Conservation (phyloP, 2,329 filamentous ascomycete species). For the Cyanodermella asteris region DNA sequence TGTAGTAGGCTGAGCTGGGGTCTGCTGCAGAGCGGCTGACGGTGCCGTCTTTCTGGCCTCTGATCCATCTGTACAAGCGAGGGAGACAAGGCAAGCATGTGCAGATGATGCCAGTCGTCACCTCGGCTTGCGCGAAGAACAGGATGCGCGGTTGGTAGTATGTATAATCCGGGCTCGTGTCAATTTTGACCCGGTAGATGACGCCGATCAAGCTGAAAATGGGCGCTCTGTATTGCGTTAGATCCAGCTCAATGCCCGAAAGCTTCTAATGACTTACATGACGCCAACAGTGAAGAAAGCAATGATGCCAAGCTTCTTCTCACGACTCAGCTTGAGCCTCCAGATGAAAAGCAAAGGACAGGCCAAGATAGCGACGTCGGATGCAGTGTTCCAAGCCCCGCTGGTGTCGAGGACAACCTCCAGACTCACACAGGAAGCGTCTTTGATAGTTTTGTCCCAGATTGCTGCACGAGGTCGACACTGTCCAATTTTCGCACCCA, state of each 20-base stretch:
- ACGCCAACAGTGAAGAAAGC: slow-evolving; percentile 6
- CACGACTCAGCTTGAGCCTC: slow-evolving; percentile 3
- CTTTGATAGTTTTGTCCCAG: slow-evolving; percentile 3
- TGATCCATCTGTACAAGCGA: too few relatives aligned
- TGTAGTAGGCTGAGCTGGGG: too few relatives aligned
- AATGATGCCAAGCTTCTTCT: slow-evolving; percentile 5
- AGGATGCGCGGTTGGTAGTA: slow-evolving; percentile 4
- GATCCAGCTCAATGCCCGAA: not conserved
- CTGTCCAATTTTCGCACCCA: slow-evolving; percentile 4
- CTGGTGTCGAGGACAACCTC: slow-evolving; percentile 3
- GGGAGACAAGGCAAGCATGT: slow-evolving; percentile 6
- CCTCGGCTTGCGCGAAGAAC: slow-evolving; percentile 6
- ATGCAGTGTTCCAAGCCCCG: slow-evolving; percentile 5
- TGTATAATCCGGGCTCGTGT: slow-evolving; percentile 3
- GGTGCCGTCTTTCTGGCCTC: too few relatives aligned
- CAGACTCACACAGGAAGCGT: slow-evolving; percentile 4
- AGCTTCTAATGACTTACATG: slow-evolving; percentile 1
- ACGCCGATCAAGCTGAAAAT: slow-evolving; percentile 6
- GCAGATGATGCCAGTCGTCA: slow-evolving; percentile 6
- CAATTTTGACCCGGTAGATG: slow-evolving; percentile 3
- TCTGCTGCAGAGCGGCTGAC: too few relatives aligned
- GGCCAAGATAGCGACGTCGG: slow-evolving; percentile 5
- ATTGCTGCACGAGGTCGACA: slow-evolving; percentile 5
- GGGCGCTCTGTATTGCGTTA: slow-evolving; percentile 5
- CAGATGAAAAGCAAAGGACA: slow-evolving; percentile 5